Evolutionary conservation across 1,139 yeast genomes (phyloP).

Genomic region (Scheffersomyces insectosa): DNA sequence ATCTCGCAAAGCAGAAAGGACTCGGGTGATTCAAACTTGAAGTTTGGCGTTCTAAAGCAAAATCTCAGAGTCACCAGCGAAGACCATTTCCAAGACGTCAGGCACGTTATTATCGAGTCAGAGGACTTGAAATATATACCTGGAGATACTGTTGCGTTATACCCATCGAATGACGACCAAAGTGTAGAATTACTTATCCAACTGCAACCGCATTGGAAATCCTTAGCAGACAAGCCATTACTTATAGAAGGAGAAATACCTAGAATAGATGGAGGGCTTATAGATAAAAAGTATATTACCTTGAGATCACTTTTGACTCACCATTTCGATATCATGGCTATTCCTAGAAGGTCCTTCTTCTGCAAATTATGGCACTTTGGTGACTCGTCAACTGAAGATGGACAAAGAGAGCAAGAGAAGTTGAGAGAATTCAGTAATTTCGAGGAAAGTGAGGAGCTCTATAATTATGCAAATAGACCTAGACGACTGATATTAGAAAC

Average conservation of each 20-base stretch:
- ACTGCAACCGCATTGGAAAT: constrained; percentile 70
- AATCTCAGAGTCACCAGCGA: constrained; percentile 64
- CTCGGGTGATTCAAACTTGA: constrained; percentile 7
- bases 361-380: constrained; percentile 72
- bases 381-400: constrained; percentile 44
- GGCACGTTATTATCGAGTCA: constrained; percentile 55
- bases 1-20: constrained; percentile 5
- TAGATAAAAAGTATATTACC: constrained; percentile 51
- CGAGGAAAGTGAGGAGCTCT: constrained; percentile 76
- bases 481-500: constrained; percentile 85
- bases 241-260: constrained; percentile 28
- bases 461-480: constrained; percentile 88
- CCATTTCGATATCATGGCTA: constrained; percentile 78
- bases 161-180: constrained; percentile 66
- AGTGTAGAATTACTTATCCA: constrained; percentile 68
- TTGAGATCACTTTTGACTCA: constrained; percentile 70
- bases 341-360: constrained; percentile 85
- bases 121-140: constrained; percentile 50
- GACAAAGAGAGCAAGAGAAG: constrained; percentile 68
- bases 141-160: constrained; percentile 80
- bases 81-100: constrained; percentile 89
- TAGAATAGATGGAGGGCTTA: constrained; percentile 58
- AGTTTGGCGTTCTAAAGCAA: constrained; percentile 40
- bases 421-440: constrained; percentile 72
- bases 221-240: constrained; percentile 61